These are phyloP conservation scores for Botrytis elliptica DNA, from an alignment of 2,329 filamentous ascomycete species.

Conservation along the genomic window DNA sequence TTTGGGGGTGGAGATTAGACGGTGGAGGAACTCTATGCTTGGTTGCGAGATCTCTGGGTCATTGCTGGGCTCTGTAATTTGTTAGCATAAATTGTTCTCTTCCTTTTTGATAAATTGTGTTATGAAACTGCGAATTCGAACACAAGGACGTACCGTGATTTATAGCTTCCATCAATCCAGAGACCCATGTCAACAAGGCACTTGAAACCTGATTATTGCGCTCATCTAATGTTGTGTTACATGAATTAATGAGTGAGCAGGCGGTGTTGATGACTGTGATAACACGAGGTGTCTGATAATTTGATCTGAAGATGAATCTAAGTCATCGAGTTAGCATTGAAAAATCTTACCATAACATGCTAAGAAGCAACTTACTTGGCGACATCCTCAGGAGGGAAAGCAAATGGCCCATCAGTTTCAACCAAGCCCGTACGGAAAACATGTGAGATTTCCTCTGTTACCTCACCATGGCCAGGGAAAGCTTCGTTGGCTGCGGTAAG, in stretches of 20 bases:
- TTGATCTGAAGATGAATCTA: constrained; percentile 58
- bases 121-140: neutral
- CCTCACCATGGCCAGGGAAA: constrained; percentile 62
- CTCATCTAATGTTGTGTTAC: constrained; percentile 48
- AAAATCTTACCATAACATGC: neutral
- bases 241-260: constrained; percentile 65
- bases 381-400: constrained; percentile 66
- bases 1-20: constrained; percentile 53
- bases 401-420: constrained; percentile 75
- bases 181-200: constrained; percentile 59
- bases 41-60: constrained; percentile 73
- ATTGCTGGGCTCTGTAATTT: constrained; percentile 50
- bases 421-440: constrained; percentile 73
- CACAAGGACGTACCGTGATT: constrained; percentile 46
- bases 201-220: constrained; percentile 50
- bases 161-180: constrained; percentile 61
- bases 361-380: constrained; percentile 43
- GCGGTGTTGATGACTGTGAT: constrained; percentile 70
- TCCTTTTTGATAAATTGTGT: neutral
- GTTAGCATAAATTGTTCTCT: constrained; percentile 16
- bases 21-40: constrained; percentile 69
- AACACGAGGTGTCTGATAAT: constrained; percentile 61
- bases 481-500: constrained; percentile 50
- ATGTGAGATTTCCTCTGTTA: constrained; percentile 69
- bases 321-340: neutral